phyloP scores from a whole-genome alignment of 2,329 filamentous ascomycete species.

The Orbilia blumenaviensis region DNA sequence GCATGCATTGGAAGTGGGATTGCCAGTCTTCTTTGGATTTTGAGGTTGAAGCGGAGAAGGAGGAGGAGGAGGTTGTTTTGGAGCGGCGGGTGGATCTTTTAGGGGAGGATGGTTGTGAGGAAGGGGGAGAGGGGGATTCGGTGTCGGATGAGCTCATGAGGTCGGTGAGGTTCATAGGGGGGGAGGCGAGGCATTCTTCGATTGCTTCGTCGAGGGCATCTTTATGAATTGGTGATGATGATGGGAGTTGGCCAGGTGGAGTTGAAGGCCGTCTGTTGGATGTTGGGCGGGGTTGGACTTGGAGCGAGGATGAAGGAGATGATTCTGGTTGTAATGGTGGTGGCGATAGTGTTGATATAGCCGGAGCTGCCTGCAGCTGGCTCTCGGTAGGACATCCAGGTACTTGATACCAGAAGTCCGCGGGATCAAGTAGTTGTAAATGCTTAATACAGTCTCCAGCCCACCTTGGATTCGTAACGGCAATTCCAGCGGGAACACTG shows the following conservation, averaged over 20 bases:
- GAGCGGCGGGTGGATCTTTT: background rate
- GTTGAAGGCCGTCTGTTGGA: conserved; percentile 16
- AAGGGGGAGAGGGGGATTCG: conserved; percentile 61
- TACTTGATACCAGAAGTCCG: conserved; percentile 70
- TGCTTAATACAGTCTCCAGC: conserved; percentile 74
- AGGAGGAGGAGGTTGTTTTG: background rate
- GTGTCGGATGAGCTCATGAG: too few species aligned
- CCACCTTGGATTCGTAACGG: conserved; percentile 74
- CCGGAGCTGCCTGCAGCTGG: background rate
- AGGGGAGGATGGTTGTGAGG: conserved; percentile 33
- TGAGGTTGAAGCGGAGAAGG: conserved; percentile 22
- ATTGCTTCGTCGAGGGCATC: conserved; percentile 73
- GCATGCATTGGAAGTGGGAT: conserved; percentile 66
- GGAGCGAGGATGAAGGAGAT: conserved; percentile 21
- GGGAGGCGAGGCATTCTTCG: conserved; percentile 56
- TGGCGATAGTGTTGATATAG: background rate
- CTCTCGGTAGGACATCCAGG: conserved; percentile 63
- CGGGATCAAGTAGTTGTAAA: conserved; percentile 68
- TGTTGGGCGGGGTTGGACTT: conserved; percentile 30
- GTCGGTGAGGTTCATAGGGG: conserved; percentile 48
- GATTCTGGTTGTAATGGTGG: background rate
- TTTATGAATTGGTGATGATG: conserved; percentile 49
- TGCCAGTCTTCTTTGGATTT: conserved; percentile 41
- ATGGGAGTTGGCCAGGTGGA: conserved; percentile 8
- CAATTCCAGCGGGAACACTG: conserved; percentile 64